Evolutionary conservation across 73 alveolate species (phyloP), one percentile per base, ranked within the genome.

Genomic region (Paramecium biaurelia): DNA sequence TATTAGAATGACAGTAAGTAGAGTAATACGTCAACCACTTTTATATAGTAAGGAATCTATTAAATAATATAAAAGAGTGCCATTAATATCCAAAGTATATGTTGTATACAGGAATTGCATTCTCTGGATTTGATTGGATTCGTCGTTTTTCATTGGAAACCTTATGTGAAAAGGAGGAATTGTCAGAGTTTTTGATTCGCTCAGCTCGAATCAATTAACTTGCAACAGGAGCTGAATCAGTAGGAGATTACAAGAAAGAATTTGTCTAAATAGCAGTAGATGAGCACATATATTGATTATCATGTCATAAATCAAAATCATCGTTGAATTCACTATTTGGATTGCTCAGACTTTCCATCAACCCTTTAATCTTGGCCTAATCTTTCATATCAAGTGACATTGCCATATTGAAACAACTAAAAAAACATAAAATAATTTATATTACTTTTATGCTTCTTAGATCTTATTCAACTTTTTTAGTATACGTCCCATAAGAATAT

Each of bases 401-500:
- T 1, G 90, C 90, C 32, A 34, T 79, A 79, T 41, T 79, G 76
- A 79, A 79, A 79, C 74, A 42, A 30, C 90, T 79, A 45, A 41
- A 76, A 37, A 14, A n/a, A 35, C 1, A n/a, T 79, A 8, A 42
- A 1, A 43, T 32, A 18, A 2, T 53, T 4, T 2, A 18, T 53
- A 1, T 87, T 98, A 94, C 59, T 97, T 95, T 35, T 95, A 93
- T 43, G 99, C 99, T 74, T 96, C 94, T 76, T 96, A 94, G 47
- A 93, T 93, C 53, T 94, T 93, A 42, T 97, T 97, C 92, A 95
- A 89, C 76, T 94, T 92, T 92, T 94, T 98, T 93, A 93, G 95
- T 23, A 96, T 94, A 85, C 95, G 97, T 7, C 99, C 99, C 93
- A 96, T 98, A 45, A 96, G 92, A 7, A 98, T 95, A 88, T 94